These are phyloP conservation scores for Rhynchosporium graminicola DNA, from an alignment of 2,329 filamentous ascomycete species.

Conservation along the genomic window DNA sequence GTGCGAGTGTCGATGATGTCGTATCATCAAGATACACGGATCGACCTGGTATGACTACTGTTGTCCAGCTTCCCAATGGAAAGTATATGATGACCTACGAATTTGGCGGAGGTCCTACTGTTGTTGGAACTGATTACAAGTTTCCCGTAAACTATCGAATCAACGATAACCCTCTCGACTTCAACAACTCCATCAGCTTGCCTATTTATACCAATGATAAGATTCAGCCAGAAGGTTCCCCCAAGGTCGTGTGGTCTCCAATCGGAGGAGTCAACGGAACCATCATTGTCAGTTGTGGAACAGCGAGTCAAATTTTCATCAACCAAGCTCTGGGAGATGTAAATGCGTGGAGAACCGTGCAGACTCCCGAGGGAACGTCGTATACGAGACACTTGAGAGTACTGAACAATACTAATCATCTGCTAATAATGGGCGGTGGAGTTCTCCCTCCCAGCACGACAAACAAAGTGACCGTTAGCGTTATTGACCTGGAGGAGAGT, in stretches of 20 bases:
- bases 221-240: slow-evolving; percentile 35
- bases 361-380: slow-evolving; percentile 33
- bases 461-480: slow-evolving; percentile 38
- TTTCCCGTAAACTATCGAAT: slow-evolving; percentile 42
- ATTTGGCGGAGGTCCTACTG: slow-evolving; percentile 35
- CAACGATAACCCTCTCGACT: slow-evolving; percentile 35
- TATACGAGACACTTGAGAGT: slow-evolving; percentile 39
- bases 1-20: slow-evolving; percentile 60
- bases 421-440: slow-evolving; percentile 39
- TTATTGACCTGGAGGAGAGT: slow-evolving; percentile 35
- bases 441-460: slow-evolving; percentile 36
- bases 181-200: slow-evolving; percentile 32
- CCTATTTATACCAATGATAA: slow-evolving; percentile 34
- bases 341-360: slow-evolving; percentile 35
- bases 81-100: slow-evolving; percentile 67
- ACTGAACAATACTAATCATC: slow-evolving; percentile 33
- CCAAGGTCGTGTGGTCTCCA: slow-evolving; percentile 38
- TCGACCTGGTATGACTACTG: slow-evolving; percentile 68
- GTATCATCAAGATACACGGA: slow-evolving; percentile 61
- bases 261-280: slow-evolving; percentile 38
- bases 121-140: slow-evolving; percentile 25
- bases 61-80: slow-evolving; percentile 55
- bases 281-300: slow-evolving; percentile 37
- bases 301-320: slow-evolving; percentile 34
- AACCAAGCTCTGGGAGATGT: slow-evolving; percentile 37